Evolutionary conservation across 73 alveolate genomes (phyloP).

Genomic region (Urostyla sp.): DNA sequence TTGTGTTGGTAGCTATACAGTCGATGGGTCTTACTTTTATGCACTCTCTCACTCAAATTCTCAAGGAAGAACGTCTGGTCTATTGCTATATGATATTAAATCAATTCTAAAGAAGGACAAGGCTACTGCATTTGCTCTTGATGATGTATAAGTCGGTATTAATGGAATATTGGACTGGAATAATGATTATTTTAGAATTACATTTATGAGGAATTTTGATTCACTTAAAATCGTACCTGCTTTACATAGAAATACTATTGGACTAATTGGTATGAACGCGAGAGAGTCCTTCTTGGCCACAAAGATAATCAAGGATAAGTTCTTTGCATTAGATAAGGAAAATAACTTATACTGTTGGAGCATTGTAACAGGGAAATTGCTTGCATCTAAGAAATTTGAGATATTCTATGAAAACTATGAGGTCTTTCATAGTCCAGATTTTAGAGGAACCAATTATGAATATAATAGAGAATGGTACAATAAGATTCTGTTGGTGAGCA

Average conservation of each 20-base stretch:
- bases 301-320: conserved; percentile 39
- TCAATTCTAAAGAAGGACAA: conserved; percentile 5
- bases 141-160: conserved; percentile 41
- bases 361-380: conserved; percentile 19
- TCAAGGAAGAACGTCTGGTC: conserved; percentile 24
- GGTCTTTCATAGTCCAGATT: conserved; percentile 5
- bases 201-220: conserved; percentile 14
- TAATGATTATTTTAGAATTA: conserved; percentile 15
- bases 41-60: conserved; percentile 23
- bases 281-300: conserved; percentile 27
- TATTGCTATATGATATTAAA: conserved; percentile 33
- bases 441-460: background rate
- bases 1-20: conserved; percentile 31
- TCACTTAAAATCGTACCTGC: conserved; percentile 33
- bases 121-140: conserved; percentile 4
- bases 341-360: conserved; percentile 35
- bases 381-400: conserved; percentile 1
- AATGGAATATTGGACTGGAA: conserved; percentile 31
- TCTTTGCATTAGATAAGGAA: conserved; percentile 40
- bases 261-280: conserved; percentile 42
- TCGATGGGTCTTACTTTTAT: conserved; percentile 21
- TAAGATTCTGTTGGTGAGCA: conserved; percentile 28
- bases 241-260: conserved; percentile 49
- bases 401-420: background rate
- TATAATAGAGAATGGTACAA: conserved; percentile 53